Conservation (phyloP, 495 filamentous ascomycete species). For the Neurospora sp. region DNA sequence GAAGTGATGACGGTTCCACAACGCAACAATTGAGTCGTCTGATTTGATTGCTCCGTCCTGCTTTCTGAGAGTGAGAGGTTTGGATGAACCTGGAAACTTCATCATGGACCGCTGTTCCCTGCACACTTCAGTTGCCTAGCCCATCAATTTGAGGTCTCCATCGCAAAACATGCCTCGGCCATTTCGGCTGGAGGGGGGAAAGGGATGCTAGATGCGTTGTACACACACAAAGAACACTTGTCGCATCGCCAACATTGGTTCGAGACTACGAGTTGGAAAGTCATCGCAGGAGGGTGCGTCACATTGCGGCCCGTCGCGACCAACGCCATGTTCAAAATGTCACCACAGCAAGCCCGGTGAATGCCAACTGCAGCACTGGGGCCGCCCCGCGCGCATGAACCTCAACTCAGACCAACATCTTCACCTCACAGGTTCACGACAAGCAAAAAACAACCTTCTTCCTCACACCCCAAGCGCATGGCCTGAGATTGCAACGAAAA, state of each 20-base stretch:
- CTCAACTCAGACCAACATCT: not conserved
- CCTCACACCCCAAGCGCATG: slow-evolving; percentile 46
- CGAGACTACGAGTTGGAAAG: not conserved
- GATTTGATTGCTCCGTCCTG: not conserved
- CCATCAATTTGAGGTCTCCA: not conserved
- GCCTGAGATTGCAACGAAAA: slow-evolving; percentile 45
- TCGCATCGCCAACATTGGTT: not conserved
- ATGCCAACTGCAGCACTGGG: not conserved
- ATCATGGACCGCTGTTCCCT: not conserved
- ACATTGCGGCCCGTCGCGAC: not conserved
- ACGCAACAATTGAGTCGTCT: not conserved
- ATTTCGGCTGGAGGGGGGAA: not conserved
- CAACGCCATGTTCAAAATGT: not conserved
- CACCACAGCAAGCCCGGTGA: not conserved
- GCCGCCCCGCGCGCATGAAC: not conserved
- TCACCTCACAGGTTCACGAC: not conserved
- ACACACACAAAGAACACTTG: not conserved
- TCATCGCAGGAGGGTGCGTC: not conserved
- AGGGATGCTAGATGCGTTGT: not conserved
- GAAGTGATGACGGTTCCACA: not conserved
- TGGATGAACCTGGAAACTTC: not conserved
- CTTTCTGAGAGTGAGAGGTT: not conserved
- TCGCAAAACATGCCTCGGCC: not conserved
- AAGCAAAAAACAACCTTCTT: slow-evolving; percentile 32
- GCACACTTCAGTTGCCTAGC: not conserved